phyloP scores from a whole-genome alignment of 768 basidiomycete species.

The Lepiota brunneoincarnata region DNA sequence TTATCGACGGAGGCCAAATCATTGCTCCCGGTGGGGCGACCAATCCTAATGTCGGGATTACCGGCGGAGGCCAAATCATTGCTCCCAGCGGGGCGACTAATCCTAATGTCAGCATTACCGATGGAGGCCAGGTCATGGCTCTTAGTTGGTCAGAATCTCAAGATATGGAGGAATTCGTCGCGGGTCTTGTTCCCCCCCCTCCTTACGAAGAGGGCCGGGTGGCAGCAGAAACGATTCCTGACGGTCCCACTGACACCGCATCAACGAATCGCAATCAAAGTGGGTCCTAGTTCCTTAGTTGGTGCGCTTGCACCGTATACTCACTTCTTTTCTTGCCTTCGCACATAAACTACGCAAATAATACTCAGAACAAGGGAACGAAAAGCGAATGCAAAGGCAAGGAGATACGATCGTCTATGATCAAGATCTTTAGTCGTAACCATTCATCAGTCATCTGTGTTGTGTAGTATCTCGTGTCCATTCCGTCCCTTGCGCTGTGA shows the following conservation, averaged over 20 bases:
- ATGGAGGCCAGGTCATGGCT: neutral
- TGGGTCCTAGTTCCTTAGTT: neutral
- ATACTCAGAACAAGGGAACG: neutral
- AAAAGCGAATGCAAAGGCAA: neutral
- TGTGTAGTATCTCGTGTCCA: neutral
- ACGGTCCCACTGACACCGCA: neutral
- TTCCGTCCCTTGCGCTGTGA: no score
- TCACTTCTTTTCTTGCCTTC: neutral
- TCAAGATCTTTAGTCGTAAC: neutral
- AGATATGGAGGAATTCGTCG: constrained; percentile 8
- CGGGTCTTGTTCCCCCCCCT: neutral
- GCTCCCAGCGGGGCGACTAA: neutral
- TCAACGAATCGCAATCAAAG: neutral
- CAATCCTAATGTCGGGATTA: neutral
- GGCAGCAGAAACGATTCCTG: neutral
- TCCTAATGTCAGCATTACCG: neutral
- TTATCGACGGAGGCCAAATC: neutral
- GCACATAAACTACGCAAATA: neutral
- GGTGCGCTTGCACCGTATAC: neutral
- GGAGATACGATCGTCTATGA: neutral
- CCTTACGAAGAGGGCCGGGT: neutral
- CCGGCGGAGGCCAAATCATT: neutral
- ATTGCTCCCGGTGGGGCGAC: neutral
- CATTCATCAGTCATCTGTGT: no score
- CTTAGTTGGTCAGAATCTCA: neutral